Conservation (phyloP, 1,139 yeast genomes). For the Chernovozyma sophiae-reginae region DNA sequence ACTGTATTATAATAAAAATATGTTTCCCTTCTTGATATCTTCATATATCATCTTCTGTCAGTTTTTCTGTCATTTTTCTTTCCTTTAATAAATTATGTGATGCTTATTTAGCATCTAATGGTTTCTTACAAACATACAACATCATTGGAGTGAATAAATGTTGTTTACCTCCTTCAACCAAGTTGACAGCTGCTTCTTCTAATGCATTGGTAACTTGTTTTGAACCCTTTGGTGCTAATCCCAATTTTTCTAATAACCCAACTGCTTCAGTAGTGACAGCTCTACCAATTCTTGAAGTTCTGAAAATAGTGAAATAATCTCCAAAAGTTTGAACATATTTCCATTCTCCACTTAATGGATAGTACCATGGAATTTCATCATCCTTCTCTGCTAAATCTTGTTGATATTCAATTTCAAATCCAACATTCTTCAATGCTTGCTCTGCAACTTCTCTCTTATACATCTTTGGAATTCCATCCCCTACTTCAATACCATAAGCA, state of each 20-base stretch:
- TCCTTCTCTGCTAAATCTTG: slow-evolving; percentile 78
- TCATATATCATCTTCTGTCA: no score
- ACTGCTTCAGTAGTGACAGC: slow-evolving; percentile 76
- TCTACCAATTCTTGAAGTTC: slow-evolving; percentile 89
- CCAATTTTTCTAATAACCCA: slow-evolving; percentile 73
- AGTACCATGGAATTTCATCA: slow-evolving; percentile 95
- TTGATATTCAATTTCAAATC: slow-evolving; percentile 74
- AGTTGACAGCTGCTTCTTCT: slow-evolving; percentile 95
- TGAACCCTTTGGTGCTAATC: slow-evolving; percentile 93
- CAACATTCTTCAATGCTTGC: slow-evolving; percentile 80
- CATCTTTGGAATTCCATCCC: slow-evolving; percentile 99
- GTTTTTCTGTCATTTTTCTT: no score
- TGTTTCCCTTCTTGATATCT: no score
- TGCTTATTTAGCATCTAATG: slow-evolving; percentile 26
- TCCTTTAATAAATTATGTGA: no score
- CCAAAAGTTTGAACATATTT: slow-evolving; percentile 74
- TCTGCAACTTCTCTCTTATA: slow-evolving; percentile 80
- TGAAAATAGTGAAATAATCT: slow-evolving; percentile 80
- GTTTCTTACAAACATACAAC: slow-evolving; percentile 84
- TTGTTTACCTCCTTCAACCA: slow-evolving; percentile 88
- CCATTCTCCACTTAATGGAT: slow-evolving; percentile 94
- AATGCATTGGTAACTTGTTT: slow-evolving; percentile 85
- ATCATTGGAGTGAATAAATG: slow-evolving; percentile 95
- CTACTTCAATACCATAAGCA: slow-evolving; percentile 95
- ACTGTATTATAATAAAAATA: no score